A percentile compares a stretch with the other conserved stretches of the same genome.
Evolutionary conservation across 441 rosid species (phyloP).

Genomic region (Gossypium aridum): DNA sequence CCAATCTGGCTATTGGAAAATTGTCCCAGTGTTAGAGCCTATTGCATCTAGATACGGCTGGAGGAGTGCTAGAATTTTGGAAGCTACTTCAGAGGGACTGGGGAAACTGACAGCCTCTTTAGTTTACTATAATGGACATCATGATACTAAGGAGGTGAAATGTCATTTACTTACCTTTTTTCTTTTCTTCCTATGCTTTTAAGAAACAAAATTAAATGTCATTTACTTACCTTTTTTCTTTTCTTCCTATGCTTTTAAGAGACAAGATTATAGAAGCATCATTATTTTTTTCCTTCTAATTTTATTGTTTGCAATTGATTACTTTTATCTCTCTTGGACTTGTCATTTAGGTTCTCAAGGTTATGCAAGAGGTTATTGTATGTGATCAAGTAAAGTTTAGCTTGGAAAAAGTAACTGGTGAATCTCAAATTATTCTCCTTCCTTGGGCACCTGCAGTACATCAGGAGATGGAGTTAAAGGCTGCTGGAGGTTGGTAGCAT

Average conservation of each 20-base stretch:
- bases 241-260: background rate
- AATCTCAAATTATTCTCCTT: slow-evolving; percentile 48
- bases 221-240: slow-evolving; percentile 4
- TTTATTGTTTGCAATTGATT: background rate
- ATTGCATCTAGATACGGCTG: slow-evolving; percentile 41
- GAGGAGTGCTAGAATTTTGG: slow-evolving; percentile 53
- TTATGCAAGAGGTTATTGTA: slow-evolving; percentile 71
- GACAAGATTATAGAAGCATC: background rate
- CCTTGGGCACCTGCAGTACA: slow-evolving; percentile 84
- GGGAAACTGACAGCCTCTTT: slow-evolving; percentile 76
- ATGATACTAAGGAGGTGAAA: slow-evolving; percentile 56
- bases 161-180: slow-evolving; percentile 7
- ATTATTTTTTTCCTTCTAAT: background rate
- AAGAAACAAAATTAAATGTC: background rate
- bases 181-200: background rate
- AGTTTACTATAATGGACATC: slow-evolving; percentile 49
- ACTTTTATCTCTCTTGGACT: slow-evolving; percentile 9
- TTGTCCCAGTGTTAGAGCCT: slow-evolving; percentile 39
- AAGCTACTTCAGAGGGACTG: slow-evolving; percentile 59
- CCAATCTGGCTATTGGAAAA: slow-evolving; percentile 51
- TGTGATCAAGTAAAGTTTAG: slow-evolving; percentile 68
- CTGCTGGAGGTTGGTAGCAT: slow-evolving; percentile 62
- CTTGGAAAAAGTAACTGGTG: slow-evolving; percentile 33
- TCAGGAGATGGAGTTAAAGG: slow-evolving; percentile 83
- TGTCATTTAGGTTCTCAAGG: slow-evolving; percentile 58